phyloP scores from a whole-genome alignment of 257 asterid genomes.

The Forsythia suspensa region DNA sequence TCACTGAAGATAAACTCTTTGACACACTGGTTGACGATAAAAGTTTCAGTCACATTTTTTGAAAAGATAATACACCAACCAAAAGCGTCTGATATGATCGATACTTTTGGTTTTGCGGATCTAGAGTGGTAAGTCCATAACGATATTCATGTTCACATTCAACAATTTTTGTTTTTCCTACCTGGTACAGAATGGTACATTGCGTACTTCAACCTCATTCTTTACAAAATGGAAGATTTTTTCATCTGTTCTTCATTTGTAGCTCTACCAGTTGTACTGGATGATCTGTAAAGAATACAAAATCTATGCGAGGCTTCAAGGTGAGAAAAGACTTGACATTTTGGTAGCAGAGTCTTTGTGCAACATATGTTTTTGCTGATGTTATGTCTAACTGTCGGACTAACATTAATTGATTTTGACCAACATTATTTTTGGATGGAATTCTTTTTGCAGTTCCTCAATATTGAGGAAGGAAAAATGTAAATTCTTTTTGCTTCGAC shows the following conservation, averaged over 20 bases:
- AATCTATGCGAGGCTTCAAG: too few relatives aligned
- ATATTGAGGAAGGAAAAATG: too few relatives aligned
- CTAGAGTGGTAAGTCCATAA: neutral
- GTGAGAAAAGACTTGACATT: too few relatives aligned
- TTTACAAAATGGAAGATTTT: neutral
- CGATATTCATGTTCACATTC: neutral
- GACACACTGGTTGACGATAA: slow-evolving; percentile 33
- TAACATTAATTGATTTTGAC: too few relatives aligned
- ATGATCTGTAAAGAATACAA: too few relatives aligned
- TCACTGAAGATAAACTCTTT: slow-evolving; percentile 34
- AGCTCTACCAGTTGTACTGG: too few relatives aligned
- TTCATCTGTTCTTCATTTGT: neutral
- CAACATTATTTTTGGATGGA: too few relatives aligned
- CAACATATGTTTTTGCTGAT: too few relatives aligned
- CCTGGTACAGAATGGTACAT: neutral
- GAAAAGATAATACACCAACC: slow-evolving; percentile 51
- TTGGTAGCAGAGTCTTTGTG: too few relatives aligned
- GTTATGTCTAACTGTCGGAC: too few relatives aligned
- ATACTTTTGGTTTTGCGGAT: slow-evolving; percentile 27
- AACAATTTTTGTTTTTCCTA: neutral
- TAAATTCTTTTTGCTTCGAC: too few relatives aligned
- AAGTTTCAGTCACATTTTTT: slow-evolving; percentile 22
- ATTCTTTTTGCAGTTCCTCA: too few relatives aligned
- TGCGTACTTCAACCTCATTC: neutral
- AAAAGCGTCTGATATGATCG: slow-evolving; percentile 39